A percentile compares a stretch with the other conserved stretches of the same genome.
phyloP scores from a whole-genome alignment of 2,329 filamentous ascomycete genomes.

The Ceratocystis cacaofunesta region DNA sequence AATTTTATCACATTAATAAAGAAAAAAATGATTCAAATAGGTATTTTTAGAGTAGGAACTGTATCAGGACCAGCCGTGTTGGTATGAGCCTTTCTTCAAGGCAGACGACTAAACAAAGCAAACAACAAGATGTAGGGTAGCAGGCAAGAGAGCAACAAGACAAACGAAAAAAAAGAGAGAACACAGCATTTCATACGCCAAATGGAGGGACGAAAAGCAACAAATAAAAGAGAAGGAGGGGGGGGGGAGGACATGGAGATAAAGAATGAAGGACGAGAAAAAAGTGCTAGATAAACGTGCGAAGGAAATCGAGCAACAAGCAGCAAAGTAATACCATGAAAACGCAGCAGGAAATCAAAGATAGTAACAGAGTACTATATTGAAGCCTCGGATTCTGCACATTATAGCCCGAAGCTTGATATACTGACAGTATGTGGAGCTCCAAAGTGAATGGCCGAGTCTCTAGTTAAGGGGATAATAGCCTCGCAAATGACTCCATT shows the following conservation, averaged over 20 bases:
- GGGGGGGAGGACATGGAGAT: slow-evolving; percentile 20
- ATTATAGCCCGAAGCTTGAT: background rate
- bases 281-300: slow-evolving; percentile 4
- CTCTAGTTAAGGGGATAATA: background rate
- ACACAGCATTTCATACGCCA: slow-evolving; percentile 5
- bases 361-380: background rate
- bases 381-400: background rate
- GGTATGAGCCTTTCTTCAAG: slow-evolving; percentile 10
- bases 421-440: background rate
- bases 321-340: background rate
- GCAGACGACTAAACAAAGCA: background rate
- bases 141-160: slow-evolving; percentile 2
- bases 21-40: background rate
- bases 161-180: background rate
- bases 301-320: slow-evolving; percentile 7
- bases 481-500: background rate
- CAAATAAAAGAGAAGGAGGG: slow-evolving; percentile 9
- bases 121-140: background rate
- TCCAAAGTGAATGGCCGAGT: background rate
- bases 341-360: slow-evolving; percentile 5
- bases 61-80: background rate
- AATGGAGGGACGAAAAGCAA: slow-evolving; percentile 5
- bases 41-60: background rate
- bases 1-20: background rate
- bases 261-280: slow-evolving; percentile 18